Conservation (phyloP, 768 basidiomycete genomes). For the Tricholoma terreum region DNA sequence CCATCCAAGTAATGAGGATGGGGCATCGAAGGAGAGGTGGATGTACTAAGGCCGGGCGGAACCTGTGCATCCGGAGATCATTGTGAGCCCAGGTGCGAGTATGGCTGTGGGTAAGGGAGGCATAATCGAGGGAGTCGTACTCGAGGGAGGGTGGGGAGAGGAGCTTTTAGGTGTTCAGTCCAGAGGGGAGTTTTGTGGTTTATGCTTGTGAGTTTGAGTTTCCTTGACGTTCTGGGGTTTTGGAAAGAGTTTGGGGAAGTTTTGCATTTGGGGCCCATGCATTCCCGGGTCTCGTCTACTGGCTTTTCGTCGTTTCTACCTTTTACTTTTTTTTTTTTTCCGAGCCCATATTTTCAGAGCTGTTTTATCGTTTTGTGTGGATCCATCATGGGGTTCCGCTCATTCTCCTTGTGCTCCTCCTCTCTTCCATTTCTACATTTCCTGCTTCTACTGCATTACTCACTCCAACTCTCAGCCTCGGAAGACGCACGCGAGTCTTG, state of each 20-base stretch:
- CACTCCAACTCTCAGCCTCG: slow-evolving; percentile 34
- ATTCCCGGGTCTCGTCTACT: too few species aligned
- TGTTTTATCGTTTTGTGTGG: too few species aligned
- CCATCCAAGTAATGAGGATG: slow-evolving; percentile 38
- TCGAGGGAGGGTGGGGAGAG: slow-evolving; percentile 49
- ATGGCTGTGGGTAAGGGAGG: slow-evolving; percentile 22
- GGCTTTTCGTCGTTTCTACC: too few species aligned
- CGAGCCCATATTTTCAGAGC: too few species aligned
- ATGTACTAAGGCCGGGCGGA: slow-evolving; percentile 65
- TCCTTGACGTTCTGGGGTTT: too few species aligned
- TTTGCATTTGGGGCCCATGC: too few species aligned
- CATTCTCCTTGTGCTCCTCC: too few species aligned
- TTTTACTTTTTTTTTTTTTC: too few species aligned
- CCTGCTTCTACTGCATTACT: neutral
- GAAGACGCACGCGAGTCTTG: slow-evolving; percentile 62
- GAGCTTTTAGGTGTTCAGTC: slow-evolving; percentile 72
- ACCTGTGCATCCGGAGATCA: slow-evolving; percentile 77
- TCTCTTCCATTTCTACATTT: too few species aligned
- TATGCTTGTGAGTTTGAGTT: slow-evolving; percentile 57
- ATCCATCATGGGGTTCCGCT: too few species aligned
- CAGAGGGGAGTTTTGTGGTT: slow-evolving; percentile 71
- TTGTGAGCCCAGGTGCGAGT: slow-evolving; percentile 56
- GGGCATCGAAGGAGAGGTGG: slow-evolving; percentile 61
- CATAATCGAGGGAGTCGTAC: neutral
- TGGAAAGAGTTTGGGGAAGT: too few species aligned